These are phyloP conservation scores for Entonaema liquescens DNA, from an alignment of 495 filamentous ascomycete genomes.

Conservation along the genomic window DNA sequence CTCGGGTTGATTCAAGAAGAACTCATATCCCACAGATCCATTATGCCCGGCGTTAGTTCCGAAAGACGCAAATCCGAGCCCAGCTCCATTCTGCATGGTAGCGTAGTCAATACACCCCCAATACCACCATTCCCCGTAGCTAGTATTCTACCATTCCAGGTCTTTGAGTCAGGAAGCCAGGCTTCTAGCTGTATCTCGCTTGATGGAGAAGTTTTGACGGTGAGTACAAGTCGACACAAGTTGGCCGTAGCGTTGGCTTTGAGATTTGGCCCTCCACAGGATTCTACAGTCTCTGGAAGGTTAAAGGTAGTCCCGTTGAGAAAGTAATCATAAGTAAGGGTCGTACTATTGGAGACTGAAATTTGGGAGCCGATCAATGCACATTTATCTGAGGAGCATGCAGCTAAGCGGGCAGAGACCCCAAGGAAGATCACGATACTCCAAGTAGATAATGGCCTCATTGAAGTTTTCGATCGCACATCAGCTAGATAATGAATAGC, in stretches of 20 bases:
- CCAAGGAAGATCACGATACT: not conserved
- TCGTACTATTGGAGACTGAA: not conserved
- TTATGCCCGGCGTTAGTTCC: slow-evolving; percentile 58
- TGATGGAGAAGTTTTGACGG: not conserved
- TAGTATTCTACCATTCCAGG: slow-evolving; percentile 54
- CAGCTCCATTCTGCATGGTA: slow-evolving; percentile 51
- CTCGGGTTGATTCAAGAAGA: slow-evolving; percentile 39
- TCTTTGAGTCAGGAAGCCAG: slow-evolving; percentile 49
- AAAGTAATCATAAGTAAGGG: not conserved
- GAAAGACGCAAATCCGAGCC: slow-evolving; percentile 44
- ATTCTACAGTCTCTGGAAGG: not conserved
- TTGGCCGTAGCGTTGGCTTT: not conserved
- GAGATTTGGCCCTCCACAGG: not conserved
- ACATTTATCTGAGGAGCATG: not conserved
- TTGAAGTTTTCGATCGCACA: not conserved
- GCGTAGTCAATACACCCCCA: slow-evolving; percentile 55
- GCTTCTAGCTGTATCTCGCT: slow-evolving; percentile 14
- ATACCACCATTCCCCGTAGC: slow-evolving; percentile 56
- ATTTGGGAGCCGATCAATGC: not conserved
- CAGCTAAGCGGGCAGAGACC: not conserved
- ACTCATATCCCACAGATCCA: slow-evolving; percentile 17
- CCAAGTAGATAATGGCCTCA: not conserved
- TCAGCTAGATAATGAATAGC: not conserved
- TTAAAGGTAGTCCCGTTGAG: not conserved
- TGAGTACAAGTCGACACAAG: not conserved